These are phyloP conservation scores for Euphorbia celastroides DNA, from an alignment of 441 rosid species.

Conservation along the genomic window DNA sequence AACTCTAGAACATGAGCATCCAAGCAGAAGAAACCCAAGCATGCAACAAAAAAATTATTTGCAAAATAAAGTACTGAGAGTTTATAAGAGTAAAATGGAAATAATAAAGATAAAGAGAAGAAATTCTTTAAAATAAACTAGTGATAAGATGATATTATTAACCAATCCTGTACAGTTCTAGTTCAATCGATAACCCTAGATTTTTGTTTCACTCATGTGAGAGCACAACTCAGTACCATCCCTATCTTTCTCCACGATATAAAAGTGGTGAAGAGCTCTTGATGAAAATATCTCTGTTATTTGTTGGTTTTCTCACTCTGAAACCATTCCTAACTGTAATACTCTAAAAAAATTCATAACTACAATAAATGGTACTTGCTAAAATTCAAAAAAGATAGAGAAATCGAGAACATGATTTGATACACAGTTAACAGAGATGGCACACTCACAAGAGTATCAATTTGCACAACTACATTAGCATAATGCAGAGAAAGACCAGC, in stretches of 20 bases:
- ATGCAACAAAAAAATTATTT: too few relatives aligned
- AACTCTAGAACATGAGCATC: neutral
- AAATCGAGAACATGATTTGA: conserved; percentile 1
- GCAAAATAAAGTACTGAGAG: too few relatives aligned
- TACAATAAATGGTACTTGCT: neutral
- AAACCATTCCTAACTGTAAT: too few relatives aligned
- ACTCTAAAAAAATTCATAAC: neutral
- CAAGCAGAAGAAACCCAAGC: too few relatives aligned
- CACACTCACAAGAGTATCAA: conserved; percentile 91
- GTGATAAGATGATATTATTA: neutral
- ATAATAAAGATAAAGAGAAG: too few relatives aligned
- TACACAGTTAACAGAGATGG: conserved; percentile 9
- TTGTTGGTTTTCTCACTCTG: neutral
- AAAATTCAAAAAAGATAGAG: neutral
- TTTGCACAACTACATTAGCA: conserved; percentile 85
- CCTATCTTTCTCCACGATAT: neutral
- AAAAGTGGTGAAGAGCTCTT: neutral
- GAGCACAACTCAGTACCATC: neutral
- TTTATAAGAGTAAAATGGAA: neutral
- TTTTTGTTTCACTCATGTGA: neutral
- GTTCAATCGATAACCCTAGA: neutral
- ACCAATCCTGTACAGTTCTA: neutral
- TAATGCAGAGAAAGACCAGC: conserved; percentile 99
- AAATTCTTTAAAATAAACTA: neutral
- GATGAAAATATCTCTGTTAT: neutral